Evolutionary conservation across 2,329 filamentous ascomycete genomes (phyloP).

Genomic region (Ilyonectria destructans): DNA sequence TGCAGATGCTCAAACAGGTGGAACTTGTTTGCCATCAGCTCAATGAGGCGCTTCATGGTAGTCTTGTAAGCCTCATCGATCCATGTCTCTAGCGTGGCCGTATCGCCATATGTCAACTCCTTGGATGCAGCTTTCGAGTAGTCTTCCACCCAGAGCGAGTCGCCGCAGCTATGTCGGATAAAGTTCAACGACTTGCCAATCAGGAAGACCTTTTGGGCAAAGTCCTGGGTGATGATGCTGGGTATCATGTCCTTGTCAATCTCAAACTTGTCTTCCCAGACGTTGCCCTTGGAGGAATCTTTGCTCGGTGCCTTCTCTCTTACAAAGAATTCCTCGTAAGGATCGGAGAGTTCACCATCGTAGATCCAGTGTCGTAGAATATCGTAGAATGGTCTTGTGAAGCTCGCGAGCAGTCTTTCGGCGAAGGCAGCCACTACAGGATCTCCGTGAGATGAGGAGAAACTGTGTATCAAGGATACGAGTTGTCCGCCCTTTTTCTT

Average conservation of each 20-base stretch:
- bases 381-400: conserved; percentile 96
- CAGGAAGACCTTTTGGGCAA: conserved; percentile 95
- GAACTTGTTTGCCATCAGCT: conserved; percentile 96
- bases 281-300: conserved; percentile 76
- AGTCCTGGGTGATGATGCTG: conserved; percentile 92
- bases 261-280: conserved; percentile 98
- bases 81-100: conserved; percentile 89
- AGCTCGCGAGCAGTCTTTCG: conserved; percentile 87
- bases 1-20: conserved; percentile 93
- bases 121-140: conserved; percentile 96
- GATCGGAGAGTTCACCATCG: conserved; percentile 97
- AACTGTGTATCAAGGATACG: conserved; percentile 93
- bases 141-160: conserved; percentile 94
- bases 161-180: conserved; percentile 94
- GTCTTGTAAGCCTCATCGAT: conserved; percentile 99
- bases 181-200: conserved; percentile 99
- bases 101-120: conserved; percentile 93
- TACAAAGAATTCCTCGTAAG: conserved; percentile 96
- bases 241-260: conserved; percentile 90
- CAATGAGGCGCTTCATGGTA: conserved; percentile 94
- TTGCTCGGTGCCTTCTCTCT: conserved; percentile 78
- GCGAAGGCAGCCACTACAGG: conserved; percentile 95
- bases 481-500: conserved; percentile 89
- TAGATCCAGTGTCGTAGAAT: conserved; percentile 98
- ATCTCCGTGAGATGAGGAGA: conserved; percentile 94